phyloP scores from a whole-genome alignment of 2,329 filamentous ascomycete species.

The Pseudogymnoascus sp. region DNA sequence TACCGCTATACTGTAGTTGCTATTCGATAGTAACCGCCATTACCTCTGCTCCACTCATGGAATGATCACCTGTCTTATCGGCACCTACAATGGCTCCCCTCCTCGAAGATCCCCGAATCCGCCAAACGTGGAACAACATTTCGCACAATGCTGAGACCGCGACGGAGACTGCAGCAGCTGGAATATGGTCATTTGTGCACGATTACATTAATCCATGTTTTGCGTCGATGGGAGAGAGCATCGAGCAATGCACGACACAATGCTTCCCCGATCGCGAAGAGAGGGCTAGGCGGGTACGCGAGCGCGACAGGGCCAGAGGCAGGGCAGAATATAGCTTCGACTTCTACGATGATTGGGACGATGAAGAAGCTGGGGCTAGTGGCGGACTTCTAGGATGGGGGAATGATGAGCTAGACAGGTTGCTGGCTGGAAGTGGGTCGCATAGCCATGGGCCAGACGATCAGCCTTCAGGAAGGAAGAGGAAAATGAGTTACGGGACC shows the following conservation, averaged over 20 bases:
- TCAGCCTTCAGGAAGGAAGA: constrained; percentile 62
- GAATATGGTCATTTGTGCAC: constrained; percentile 83
- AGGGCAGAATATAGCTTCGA: constrained; percentile 82
- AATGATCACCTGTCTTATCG: neutral
- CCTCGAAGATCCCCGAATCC: constrained; percentile 76
- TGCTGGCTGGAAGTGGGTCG: constrained; percentile 63
- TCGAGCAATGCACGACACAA: constrained; percentile 66
- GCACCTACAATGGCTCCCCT: constrained; percentile 32
- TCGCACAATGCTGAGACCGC: constrained; percentile 83
- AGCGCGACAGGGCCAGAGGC: constrained; percentile 52
- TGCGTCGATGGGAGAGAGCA: constrained; percentile 53
- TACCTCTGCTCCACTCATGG: neutral
- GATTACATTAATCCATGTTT: constrained; percentile 79
- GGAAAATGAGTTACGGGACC: constrained; percentile 86
- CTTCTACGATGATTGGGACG: constrained; percentile 97
- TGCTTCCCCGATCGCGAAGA: constrained; percentile 69
- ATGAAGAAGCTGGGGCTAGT: constrained; percentile 41
- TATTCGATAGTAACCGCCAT: neutral
- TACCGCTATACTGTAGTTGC: neutral
- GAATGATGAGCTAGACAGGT: constrained; percentile 75
- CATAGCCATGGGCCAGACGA: constrained; percentile 37
- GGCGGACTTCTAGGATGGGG: constrained; percentile 68
- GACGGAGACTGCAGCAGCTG: constrained; percentile 84
- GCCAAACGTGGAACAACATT: constrained; percentile 89
- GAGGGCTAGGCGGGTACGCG: constrained; percentile 58